Evolutionary conservation across 495 filamentous ascomycete species (phyloP).

Genomic region (Lophiostoma macrostomum): DNA sequence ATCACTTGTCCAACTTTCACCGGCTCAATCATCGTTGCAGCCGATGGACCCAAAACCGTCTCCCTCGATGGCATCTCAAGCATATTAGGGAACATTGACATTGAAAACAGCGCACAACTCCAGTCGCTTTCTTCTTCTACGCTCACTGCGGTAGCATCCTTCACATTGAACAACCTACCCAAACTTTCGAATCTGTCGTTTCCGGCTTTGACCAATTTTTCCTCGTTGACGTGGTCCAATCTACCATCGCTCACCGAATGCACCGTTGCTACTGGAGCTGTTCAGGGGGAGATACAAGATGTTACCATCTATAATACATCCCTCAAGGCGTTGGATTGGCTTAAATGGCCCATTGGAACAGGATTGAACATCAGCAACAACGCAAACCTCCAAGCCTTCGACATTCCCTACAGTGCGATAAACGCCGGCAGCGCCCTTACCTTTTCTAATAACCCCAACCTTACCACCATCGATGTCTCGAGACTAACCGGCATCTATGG

Average conservation of each 20-base stretch:
- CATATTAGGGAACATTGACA: constrained; percentile 16
- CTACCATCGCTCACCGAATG: constrained; percentile 3
- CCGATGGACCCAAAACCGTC: constrained; percentile 12
- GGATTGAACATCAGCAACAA: constrained; percentile 12
- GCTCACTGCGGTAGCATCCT: constrained; percentile 1
- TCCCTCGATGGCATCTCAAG: constrained; percentile 4
- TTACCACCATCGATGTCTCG: background rate
- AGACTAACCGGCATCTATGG: constrained; percentile 11
- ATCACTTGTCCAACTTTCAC: constrained; percentile 12
- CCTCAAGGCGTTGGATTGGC: constrained; percentile 17
- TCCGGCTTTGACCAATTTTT: constrained; percentile 11
- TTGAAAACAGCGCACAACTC: constrained; percentile 23
- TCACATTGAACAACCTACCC: constrained; percentile 23
- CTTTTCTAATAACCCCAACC: constrained; percentile 7
- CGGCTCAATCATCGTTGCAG: constrained; percentile 19
- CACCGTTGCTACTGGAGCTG: background rate
- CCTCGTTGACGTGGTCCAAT: constrained; percentile 9
- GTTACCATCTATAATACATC: constrained; percentile 16
- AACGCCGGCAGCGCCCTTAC: constrained; percentile 11
- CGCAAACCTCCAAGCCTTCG: constrained; percentile 5
- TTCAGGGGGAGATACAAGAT: constrained; percentile 8
- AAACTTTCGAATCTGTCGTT: constrained; percentile 5
- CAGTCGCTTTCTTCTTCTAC: constrained; percentile 8
- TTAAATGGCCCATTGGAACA: constrained; percentile 11
- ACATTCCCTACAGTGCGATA: constrained; percentile 8